Conservation (phyloP, 352 stramenopile genomes). For the Globisporangium canariense region DNA sequence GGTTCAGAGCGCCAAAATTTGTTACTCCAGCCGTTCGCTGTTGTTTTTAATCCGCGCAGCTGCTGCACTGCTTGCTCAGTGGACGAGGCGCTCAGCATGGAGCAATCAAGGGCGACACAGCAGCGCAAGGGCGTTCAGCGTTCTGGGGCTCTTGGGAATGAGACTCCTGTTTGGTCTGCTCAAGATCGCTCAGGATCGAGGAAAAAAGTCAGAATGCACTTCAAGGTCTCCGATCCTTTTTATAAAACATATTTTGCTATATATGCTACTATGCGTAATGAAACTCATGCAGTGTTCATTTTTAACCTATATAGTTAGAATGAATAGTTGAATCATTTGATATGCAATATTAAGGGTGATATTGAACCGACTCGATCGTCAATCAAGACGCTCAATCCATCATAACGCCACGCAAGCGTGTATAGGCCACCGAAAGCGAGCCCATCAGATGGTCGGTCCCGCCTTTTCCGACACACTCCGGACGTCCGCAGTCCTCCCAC, state of each 20-base stretch:
- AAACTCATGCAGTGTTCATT: too few relatives aligned
- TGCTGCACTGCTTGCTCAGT: not conserved
- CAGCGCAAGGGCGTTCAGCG: not conserved
- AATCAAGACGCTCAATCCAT: not conserved
- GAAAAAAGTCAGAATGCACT: not conserved
- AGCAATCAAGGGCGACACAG: not conserved
- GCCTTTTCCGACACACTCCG: conserved; percentile 8
- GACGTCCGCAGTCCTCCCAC: not conserved
- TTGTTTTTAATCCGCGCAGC: not conserved
- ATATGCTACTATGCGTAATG: too few relatives aligned
- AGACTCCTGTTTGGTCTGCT: not conserved
- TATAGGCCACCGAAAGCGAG: conserved; percentile 6
- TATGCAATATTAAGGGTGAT: not conserved
- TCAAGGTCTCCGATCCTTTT: not conserved
- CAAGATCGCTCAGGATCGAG: not conserved
- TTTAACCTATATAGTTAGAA: too few relatives aligned
- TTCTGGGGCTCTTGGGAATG: not conserved
- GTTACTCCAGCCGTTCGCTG: not conserved
- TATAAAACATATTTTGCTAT: not conserved
- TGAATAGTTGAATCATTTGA: too few relatives aligned
- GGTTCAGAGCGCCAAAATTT: conserved; percentile 2
- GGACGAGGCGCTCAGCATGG: not conserved
- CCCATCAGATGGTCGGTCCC: conserved; percentile 10
- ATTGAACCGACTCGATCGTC: not conserved
- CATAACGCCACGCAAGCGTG: not conserved